Base-by-base conservation (phyloP, 257 asterid species). In the Solanum paucissectum region DNA sequence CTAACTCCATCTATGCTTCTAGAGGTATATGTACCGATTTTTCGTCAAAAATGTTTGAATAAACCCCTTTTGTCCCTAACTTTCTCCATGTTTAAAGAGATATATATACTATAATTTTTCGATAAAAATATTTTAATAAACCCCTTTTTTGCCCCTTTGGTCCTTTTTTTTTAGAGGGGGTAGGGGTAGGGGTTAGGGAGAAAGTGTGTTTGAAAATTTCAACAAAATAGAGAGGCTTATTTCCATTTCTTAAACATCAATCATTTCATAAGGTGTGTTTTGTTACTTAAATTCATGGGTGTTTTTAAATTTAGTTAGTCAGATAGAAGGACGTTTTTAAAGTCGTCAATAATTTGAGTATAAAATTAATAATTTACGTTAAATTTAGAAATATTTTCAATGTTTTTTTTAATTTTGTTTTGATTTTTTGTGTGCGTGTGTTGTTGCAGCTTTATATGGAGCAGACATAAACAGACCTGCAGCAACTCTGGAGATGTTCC, bases 401-500 rank as follows among this genome's bases (percentile, higher is more conserved):
- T 20, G 9, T 74, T 33, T 5, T 49, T 29, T 12, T 12, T 60
- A 6, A 18, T 18, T 9, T 72, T 88, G 52, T 92, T 83, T 89
- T 90, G 73, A 90, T 87, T 92, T 94, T 93, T 93, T 88, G 90
- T 87, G 89, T 20, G 88, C 91, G 74, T 91, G 91, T 88, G 95
- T 90, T 88, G 32, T 87, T 91, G 98, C 99, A 97, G 99, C 96
- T 94, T 94, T 95, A 88, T 94, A 90, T 93, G 52, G 32, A 74
- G 84, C 93, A 77, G 64, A 91, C 62, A 79, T 94, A 86, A 89
- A 88, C 88, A 94, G 92, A 88, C 98, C 98, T 91, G 98, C 98
- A 72, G 95, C 99, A 88, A 95, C 98, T 86, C 98, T 96, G 94
- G 98, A 97, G 76, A 96, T 96, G 96, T 97, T 97, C 95, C 99